Base-by-base conservation (phyloP, 1,284 basidiomycete genomes). In the Volvariella volvacea region DNA sequence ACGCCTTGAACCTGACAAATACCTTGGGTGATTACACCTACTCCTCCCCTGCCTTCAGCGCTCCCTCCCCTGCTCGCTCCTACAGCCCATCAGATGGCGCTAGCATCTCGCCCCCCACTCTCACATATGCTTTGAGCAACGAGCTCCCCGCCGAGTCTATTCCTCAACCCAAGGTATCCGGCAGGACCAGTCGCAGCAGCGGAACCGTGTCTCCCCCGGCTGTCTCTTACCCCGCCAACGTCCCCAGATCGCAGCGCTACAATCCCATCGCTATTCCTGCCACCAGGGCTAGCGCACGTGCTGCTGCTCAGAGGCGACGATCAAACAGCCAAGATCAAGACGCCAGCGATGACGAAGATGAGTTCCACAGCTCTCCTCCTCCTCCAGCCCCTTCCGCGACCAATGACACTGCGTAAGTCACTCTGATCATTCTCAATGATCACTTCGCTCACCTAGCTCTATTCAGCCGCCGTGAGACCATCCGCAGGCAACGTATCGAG, bases 401-500 rank as follows among this genome's bases (percentile, higher is more conserved):
- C 34, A 36, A 15, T 22, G 56, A 65, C 48, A 60, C 59, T 48
- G 64, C 56, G 49, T 67, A 54, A 37, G 66, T 70, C 50, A 80
- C 85, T 58, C 68, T n/a, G 30, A 31, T 31, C n/a, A 31, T n/a
- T n/a, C 30, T 31, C 9, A n/a, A n/a, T n/a, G n/a, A 31, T 31
- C n/a, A 9, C n/a, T 9, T 9, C 30, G 15, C 37, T 46, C 39
- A 15, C 36, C 37, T 38, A 17, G 22, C 37, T 32, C 6, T 42
- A 43, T 30, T 28, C 53, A 74, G 74, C 44, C 83, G 85, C 63
- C 82, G 85, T 55, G 87, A 90, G 68, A 87, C 85, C 48, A 87
- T 90, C 54, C 84, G 85, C 60, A 78, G 79, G 60, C 87, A 89
- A 68, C 84, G 87, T 65, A 90, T 88, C 67, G 84, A 88, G 71